Evolutionary conservation across 2,329 filamentous ascomycete genomes (phyloP).

Genomic region (Daldinia sp.): DNA sequence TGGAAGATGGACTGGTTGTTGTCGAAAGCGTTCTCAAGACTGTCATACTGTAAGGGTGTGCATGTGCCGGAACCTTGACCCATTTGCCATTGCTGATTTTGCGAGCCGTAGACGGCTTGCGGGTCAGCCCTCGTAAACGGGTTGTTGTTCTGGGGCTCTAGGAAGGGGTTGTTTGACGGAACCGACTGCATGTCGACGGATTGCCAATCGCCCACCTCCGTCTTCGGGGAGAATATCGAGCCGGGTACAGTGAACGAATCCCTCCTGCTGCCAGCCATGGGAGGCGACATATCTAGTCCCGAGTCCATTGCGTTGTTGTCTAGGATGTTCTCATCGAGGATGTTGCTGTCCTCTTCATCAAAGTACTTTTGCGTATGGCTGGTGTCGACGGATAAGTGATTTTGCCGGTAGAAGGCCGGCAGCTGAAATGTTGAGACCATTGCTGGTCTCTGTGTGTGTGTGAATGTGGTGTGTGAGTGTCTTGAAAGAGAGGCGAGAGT

Average conservation of each 20-base stretch:
- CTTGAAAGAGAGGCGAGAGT: constrained; percentile 31
- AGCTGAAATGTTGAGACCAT: constrained; percentile 63
- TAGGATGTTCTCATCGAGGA: constrained; percentile 68
- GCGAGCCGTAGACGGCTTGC: constrained; percentile 54
- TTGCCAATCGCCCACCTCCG: constrained; percentile 64
- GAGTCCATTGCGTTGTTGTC: constrained; percentile 68
- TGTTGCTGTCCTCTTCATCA: constrained; percentile 67
- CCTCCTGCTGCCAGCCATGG: constrained; percentile 68
- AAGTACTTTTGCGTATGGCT: constrained; percentile 64
- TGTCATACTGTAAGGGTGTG: constrained; percentile 76
- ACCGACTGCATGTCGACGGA: constrained; percentile 71
- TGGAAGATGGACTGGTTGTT: constrained; percentile 61
- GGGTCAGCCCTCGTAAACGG: constrained; percentile 69
- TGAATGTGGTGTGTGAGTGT: constrained; percentile 18
- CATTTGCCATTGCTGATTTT: constrained; percentile 66
- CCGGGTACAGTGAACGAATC: constrained; percentile 68
- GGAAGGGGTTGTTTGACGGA: constrained; percentile 70
- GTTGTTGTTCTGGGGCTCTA: constrained; percentile 63
- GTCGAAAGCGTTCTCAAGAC: constrained; percentile 65
- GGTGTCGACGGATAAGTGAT: constrained; percentile 62
- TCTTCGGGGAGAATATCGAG: constrained; percentile 70
- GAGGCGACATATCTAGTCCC: constrained; percentile 68
- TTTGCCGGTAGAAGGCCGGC: constrained; percentile 60
- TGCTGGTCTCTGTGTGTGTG: constrained; percentile 42
- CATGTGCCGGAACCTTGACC: constrained; percentile 73